Base-by-base conservation (phyloP, 306 rosid species). In the Castanospermum australe region DNA sequence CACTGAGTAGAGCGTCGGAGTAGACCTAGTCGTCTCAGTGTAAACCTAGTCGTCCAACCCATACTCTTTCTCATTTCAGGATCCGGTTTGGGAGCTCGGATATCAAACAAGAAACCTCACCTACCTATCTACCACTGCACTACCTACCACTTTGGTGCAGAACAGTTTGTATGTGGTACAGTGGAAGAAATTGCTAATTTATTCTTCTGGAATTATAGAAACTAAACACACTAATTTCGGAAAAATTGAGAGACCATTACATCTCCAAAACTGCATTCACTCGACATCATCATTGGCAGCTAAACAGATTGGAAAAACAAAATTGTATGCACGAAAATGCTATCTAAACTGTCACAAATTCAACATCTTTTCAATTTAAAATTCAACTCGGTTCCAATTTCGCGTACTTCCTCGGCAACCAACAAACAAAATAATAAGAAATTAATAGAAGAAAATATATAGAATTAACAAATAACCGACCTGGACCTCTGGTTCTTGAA, bases 401-500 rank as follows among this genome's bases (percentile, higher is more conserved):
- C n/a, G 21, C 2, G 33, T 5, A 21, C 13, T 7, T 52, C 59
- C 59, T 22, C 62, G n/a, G 20, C 55, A 48, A 12, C 55, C 55
- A 48, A 48, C 52, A 47, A 47, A 14, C 21, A 48, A 14, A 1
- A 61, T 33, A 33, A 28, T 60, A 14, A 5, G 2, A 10, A 60
- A 13, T 28, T 35, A 28, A 14, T 2, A 32, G n/a, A 35, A 20
- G 17, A 35, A 38, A 4, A 6, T 3, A 3, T 38, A 6, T 6
- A 4, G 8, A 64, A 14, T 44, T 0, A 8, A 0, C 36, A 6
- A 38, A 45, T 0, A 15, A 3, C 38, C 39, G 51, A 86, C 83
- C 83, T 50, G 61, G 17, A 77, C 48, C 24, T 71, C 73, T 39
- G 85, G 55, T 62, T 76, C 77, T 21, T 5, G 86, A 71, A 76